Conservation (phyloP, 441 rosid species). For the Syzygium syzygioides region DNA sequence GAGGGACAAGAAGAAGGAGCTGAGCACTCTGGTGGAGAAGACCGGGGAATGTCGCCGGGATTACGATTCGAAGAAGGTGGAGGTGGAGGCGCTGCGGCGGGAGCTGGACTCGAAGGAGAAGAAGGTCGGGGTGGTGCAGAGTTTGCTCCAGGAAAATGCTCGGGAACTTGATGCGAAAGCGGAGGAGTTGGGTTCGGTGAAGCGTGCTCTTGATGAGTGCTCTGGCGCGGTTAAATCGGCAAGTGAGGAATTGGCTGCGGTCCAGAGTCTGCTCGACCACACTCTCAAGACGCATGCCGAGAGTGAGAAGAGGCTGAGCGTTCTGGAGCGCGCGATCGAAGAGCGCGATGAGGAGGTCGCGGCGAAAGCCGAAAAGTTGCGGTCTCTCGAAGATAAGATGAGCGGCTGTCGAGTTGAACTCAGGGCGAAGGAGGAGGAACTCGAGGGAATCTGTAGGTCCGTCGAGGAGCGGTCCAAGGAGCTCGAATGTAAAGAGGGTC, state of each 20-base stretch:
- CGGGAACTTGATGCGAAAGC: slow-evolving; percentile 4
- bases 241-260: not conserved
- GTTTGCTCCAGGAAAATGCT: not conserved
- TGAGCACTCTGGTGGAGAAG: slow-evolving; percentile 1
- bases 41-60: slow-evolving; percentile 3
- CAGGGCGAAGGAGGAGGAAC: slow-evolving; percentile 3
- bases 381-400: not conserved
- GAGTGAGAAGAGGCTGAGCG: not conserved
- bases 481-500: slow-evolving; percentile 1
- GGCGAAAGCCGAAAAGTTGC: not conserved
- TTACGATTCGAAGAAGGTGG: slow-evolving; percentile 9
- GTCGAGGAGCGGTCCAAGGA: not conserved
- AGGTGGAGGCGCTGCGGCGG: slow-evolving; percentile 6
- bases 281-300: not conserved
- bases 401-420: not conserved
- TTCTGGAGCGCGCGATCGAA: not conserved
- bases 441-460: not conserved
- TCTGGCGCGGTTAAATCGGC: not conserved
- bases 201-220: not conserved
- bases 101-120: slow-evolving; percentile 11
- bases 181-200: not conserved
- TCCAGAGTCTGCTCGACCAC: not conserved
- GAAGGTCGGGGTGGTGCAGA: slow-evolving; percentile 7
- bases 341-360: not conserved
- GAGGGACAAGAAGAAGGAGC: slow-evolving; percentile 1